These are phyloP conservation scores for Phaffia rhodozyma DNA, from an alignment of 1,284 basidiomycete species.

Conservation along the genomic window DNA sequence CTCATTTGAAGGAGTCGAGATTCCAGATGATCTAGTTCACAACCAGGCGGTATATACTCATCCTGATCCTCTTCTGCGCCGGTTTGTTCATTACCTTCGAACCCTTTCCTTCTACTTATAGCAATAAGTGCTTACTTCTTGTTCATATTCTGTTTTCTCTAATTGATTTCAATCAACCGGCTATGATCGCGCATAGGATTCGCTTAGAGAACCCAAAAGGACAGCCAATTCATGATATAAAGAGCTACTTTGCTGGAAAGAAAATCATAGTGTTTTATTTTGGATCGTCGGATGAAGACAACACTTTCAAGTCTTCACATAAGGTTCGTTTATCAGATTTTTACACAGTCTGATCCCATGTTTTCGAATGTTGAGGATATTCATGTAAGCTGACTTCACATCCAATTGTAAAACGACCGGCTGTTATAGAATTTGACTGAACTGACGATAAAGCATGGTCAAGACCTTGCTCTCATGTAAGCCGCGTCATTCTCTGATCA, in stretches of 20 bases:
- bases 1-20: neutral
- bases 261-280: constrained; percentile 35
- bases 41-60: constrained; percentile 23
- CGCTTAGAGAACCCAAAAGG: constrained; percentile 32
- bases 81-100: constrained; percentile 22
- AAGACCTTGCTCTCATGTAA: constrained; percentile 14
- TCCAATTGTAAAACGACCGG: too few species aligned
- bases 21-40: neutral
- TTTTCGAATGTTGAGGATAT: constrained; percentile 8
- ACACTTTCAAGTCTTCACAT: neutral
- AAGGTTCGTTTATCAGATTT: neutral
- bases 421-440: constrained; percentile 1
- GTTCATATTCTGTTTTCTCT: neutral
- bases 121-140: neutral
- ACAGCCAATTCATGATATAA: constrained; percentile 28
- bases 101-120: neutral
- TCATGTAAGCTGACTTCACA: neutral
- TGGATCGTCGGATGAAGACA: constrained; percentile 29
- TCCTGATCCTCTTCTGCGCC: constrained; percentile 31
- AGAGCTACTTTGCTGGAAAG: constrained; percentile 28
- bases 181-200: constrained; percentile 23
- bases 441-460: neutral
- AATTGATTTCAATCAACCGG: neutral
- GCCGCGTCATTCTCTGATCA: neutral
- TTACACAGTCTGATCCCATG: neutral